A percentile compares a stretch with the other conserved stretches of the same genome.
Evolutionary conservation across 345 rosid genomes (phyloP).

Genomic region (Brassica juncea): DNA sequence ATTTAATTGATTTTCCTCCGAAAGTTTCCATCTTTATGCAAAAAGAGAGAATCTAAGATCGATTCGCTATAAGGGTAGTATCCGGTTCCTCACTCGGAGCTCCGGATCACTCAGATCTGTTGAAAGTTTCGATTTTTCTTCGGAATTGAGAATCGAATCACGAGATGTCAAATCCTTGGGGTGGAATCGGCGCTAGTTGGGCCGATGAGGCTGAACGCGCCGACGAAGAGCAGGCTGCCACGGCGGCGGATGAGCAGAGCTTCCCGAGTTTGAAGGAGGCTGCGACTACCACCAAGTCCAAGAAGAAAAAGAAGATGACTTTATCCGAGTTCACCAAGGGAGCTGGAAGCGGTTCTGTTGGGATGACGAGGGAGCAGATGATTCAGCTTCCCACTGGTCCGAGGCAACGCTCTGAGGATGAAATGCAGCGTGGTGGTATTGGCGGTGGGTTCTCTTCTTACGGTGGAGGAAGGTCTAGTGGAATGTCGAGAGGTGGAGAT

Average conservation of each 20-base stretch:
- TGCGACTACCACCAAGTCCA: slow-evolving; percentile 54
- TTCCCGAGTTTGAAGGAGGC: slow-evolving; percentile 86
- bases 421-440: slow-evolving; percentile 67
- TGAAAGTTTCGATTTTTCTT: background rate
- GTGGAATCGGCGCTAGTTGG: slow-evolving; percentile 76
- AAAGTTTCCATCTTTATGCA: slow-evolving; percentile 5
- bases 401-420: slow-evolving; percentile 82
- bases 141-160: slow-evolving; percentile 12
- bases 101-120: slow-evolving; percentile 41
- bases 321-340: slow-evolving; percentile 55
- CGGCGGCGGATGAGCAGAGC: slow-evolving; percentile 49
- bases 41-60: slow-evolving; percentile 27
- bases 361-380: slow-evolving; percentile 81
- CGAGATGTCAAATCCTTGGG: slow-evolving; percentile 71
- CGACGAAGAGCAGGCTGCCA: slow-evolving; percentile 57
- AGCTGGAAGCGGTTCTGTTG: slow-evolving; percentile 29
- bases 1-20: background rate
- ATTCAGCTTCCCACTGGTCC: slow-evolving; percentile 88
- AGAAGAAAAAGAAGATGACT: slow-evolving; percentile 90
- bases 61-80: slow-evolving; percentile 17
- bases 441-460: slow-evolving; percentile 84
- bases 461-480: slow-evolving; percentile 45
- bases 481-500: slow-evolving; percentile 49
- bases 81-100: slow-evolving; percentile 49
- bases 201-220: slow-evolving; percentile 95